Conservation (phyloP, 352 stramenopile species). For the Peronospora belbahrii region DNA sequence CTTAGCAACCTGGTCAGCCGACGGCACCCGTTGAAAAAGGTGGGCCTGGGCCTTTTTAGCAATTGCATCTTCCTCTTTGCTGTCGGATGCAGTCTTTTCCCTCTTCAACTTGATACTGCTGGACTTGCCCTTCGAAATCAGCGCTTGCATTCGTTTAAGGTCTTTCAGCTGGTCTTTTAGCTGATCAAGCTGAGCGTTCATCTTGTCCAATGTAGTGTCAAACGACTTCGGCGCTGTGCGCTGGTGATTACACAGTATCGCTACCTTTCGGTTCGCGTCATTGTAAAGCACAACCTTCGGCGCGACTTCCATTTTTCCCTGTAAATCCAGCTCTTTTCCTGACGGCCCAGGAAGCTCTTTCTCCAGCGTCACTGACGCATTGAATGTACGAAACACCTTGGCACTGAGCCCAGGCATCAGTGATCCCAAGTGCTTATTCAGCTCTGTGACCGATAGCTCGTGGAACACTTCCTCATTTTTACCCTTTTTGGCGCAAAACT, state of each 20-base stretch:
- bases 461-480: slow-evolving; percentile 97
- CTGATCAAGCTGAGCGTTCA: slow-evolving; percentile 88
- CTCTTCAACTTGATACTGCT: slow-evolving; percentile 89
- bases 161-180: slow-evolving; percentile 93
- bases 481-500: slow-evolving; percentile 95
- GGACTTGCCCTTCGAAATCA: slow-evolving; percentile 83
- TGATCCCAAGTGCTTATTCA: slow-evolving; percentile 98
- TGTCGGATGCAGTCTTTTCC: slow-evolving; percentile 69
- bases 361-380: slow-evolving; percentile 98
- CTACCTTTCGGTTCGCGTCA: slow-evolving; percentile 99
- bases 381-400: slow-evolving; percentile 99
- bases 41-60: slow-evolving; percentile 92
- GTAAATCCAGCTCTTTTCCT: slow-evolving; percentile 40
- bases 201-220: slow-evolving; percentile 91
- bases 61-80: slow-evolving; percentile 75
- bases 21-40: slow-evolving; percentile 90
- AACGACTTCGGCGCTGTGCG: slow-evolving; percentile 96
- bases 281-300: slow-evolving; percentile 98
- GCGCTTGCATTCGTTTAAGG: slow-evolving; percentile 88
- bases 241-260: slow-evolving; percentile 99
- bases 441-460: slow-evolving; percentile 89
- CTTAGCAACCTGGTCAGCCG: slow-evolving; percentile 90
- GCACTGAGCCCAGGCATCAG: slow-evolving; percentile 98
- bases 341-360: slow-evolving; percentile 85
- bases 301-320: slow-evolving; percentile 55